A percentile compares a stretch with the other conserved stretches of the same genome.
Evolutionary conservation across 2,329 filamentous ascomycete genomes (phyloP).

Genomic region (Xylariaceae sp.): DNA sequence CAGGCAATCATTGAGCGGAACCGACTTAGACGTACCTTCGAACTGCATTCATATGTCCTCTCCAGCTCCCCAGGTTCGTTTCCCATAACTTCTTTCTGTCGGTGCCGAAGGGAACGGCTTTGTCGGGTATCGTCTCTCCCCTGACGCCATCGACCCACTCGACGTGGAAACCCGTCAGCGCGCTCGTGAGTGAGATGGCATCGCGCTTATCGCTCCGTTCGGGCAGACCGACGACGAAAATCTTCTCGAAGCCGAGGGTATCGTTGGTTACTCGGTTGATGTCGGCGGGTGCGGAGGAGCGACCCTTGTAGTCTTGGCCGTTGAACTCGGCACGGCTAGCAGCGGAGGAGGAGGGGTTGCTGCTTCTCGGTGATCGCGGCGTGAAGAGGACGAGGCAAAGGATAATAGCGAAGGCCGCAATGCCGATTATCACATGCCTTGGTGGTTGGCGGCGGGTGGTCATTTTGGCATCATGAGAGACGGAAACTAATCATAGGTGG

Average conservation of each 20-base stretch:
- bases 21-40: conserved; percentile 30
- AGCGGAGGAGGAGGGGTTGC: not conserved
- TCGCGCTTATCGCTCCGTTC: conserved; percentile 53
- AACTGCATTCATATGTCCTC: conserved; percentile 44
- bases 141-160: conserved; percentile 48
- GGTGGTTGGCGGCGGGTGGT: conserved; percentile 9
- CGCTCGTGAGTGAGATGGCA: conserved; percentile 46
- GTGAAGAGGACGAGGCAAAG: conserved; percentile 13
- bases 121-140: conserved; percentile 44
- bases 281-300: conserved; percentile 20
- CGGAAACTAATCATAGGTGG: no score
- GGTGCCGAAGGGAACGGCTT: conserved; percentile 43
- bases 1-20: conserved; percentile 14
- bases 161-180: conserved; percentile 45
- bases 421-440: conserved; percentile 12
- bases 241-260: conserved; percentile 36
- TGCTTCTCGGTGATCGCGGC: conserved; percentile 5
- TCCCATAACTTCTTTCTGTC: conserved; percentile 33
- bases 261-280: conserved; percentile 30
- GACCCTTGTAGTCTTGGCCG: conserved; percentile 21
- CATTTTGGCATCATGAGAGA: conserved; percentile 8
- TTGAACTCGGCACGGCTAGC: conserved; percentile 6
- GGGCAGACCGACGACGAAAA: conserved; percentile 48
- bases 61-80: conserved; percentile 45
- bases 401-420: conserved; percentile 7